phyloP scores from a whole-genome alignment of 352 stramenopile species.

The Globisporangium orthogonon region DNA sequence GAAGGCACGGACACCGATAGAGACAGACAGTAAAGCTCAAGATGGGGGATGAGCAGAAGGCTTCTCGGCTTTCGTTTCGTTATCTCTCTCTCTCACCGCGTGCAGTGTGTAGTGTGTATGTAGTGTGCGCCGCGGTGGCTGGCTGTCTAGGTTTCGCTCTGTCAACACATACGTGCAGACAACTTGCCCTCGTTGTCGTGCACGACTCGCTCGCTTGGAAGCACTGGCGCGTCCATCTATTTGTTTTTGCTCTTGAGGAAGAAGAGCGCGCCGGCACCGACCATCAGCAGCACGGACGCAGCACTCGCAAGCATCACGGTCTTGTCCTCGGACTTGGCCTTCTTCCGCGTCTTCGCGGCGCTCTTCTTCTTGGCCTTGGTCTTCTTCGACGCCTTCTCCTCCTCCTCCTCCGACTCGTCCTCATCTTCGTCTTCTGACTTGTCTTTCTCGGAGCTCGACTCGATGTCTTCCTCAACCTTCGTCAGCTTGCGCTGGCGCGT shows the following conservation, averaged over 20 bases:
- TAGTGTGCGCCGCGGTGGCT: not conserved
- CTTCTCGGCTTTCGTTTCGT: too few relatives aligned
- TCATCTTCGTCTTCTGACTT: slow-evolving; percentile 32
- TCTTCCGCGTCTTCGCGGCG: slow-evolving; percentile 24
- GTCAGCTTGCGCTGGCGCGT: slow-evolving; percentile 54
- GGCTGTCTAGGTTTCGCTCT: not conserved
- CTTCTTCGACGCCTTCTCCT: slow-evolving; percentile 31
- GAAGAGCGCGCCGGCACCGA: slow-evolving; percentile 44
- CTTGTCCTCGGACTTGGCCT: slow-evolving; percentile 8
- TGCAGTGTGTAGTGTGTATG: not conserved
- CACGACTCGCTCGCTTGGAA: not conserved
- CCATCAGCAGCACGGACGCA: slow-evolving; percentile 33
- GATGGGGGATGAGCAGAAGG: too few relatives aligned
- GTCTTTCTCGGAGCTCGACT: slow-evolving; percentile 27
- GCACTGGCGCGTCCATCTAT: slow-evolving; percentile 8
- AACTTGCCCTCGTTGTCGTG: not conserved
- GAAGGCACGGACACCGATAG: too few relatives aligned
- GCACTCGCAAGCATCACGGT: slow-evolving; percentile 28
- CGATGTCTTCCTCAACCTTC: slow-evolving; percentile 75
- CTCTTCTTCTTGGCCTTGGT: slow-evolving; percentile 40
- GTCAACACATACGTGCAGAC: not conserved
- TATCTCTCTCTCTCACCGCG: not conserved
- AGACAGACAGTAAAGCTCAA: too few relatives aligned
- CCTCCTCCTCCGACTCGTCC: slow-evolving; percentile 25
- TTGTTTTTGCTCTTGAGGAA: slow-evolving; percentile 58